Evolutionary conservation across 2,329 filamentous ascomycete genomes (phyloP).

Genomic region (Blastomyces silverae): DNA sequence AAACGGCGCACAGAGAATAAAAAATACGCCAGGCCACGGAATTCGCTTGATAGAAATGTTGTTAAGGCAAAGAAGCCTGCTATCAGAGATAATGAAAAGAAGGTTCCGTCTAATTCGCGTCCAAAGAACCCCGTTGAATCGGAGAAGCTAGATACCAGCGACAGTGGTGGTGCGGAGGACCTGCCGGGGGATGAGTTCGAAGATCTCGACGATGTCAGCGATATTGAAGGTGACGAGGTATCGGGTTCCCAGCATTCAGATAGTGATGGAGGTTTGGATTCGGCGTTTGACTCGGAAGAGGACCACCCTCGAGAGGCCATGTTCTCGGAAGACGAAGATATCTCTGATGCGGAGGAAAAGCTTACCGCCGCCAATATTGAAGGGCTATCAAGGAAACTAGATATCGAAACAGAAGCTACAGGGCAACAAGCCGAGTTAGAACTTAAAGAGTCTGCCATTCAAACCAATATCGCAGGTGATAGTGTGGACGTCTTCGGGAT

Average conservation of each 20-base stretch:
- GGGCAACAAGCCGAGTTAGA: conserved; percentile 79
- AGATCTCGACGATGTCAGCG: conserved; percentile 36
- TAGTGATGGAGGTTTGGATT: conserved; percentile 41
- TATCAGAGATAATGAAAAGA: conserved; percentile 25
- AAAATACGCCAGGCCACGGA: conserved; percentile 44
- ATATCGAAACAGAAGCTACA: conserved; percentile 67
- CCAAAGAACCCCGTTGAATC: conserved; percentile 35
- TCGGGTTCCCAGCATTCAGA: conserved; percentile 46
- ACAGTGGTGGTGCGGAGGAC: conserved; percentile 36
- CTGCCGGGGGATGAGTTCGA: conserved; percentile 45
- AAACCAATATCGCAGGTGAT: conserved; percentile 87
- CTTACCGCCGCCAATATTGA: conserved; percentile 95
- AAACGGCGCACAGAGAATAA: conserved; percentile 20
- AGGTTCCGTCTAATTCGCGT: conserved; percentile 22
- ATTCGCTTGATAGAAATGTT: conserved; percentile 33
- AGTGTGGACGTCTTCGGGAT: conserved; percentile 58
- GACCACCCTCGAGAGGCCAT: conserved; percentile 58
- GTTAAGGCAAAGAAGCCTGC: conserved; percentile 36
- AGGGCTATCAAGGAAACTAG: conserved; percentile 77
- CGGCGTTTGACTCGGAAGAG: conserved; percentile 65
- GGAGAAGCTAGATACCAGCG: conserved; percentile 32
- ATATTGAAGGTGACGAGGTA: conserved; percentile 48
- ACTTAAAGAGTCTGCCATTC: conserved; percentile 73
- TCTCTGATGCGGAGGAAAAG: conserved; percentile 79
- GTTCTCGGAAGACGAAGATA: conserved; percentile 93